Conservation (phyloP, 2,329 filamentous ascomycete genomes). For the Botrytis paeoniae region DNA sequence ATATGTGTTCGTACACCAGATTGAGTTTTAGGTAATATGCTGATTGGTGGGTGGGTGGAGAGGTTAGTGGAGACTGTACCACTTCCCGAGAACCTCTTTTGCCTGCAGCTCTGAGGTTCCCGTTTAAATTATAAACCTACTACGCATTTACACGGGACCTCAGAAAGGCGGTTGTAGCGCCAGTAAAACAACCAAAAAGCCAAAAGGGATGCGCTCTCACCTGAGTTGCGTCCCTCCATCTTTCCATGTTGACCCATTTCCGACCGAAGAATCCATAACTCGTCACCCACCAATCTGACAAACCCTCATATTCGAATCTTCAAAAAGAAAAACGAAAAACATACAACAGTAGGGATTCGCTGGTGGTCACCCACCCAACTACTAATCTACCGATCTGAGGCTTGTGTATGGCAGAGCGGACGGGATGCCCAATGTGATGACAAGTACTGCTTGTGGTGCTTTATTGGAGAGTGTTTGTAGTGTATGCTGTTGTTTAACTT, state of each 20-base stretch:
- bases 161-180: background rate
- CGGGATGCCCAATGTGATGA: background rate
- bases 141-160: background rate
- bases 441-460: rapidly evolving
- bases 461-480: background rate
- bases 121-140: background rate
- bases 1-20: background rate
- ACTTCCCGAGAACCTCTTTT: background rate
- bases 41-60: background rate
- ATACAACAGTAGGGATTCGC: conserved; percentile 14
- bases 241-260: background rate
- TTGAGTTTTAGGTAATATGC: background rate
- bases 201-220: background rate
- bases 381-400: conserved; percentile 11
- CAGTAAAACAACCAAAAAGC: background rate
- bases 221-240: background rate
- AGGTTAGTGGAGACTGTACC: background rate
- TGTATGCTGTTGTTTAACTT: too few relatives aligned
- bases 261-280: background rate
- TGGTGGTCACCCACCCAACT: conserved; percentile 16
- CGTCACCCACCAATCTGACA: background rate
- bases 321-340: background rate
- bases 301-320: too few relatives aligned
- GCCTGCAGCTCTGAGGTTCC: background rate
- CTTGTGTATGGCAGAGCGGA: conserved; percentile 16